Percentiles rank a stretch among this genome's conserved stretches.
These are phyloP conservation scores for Thermoascus crustaceus DNA, from an alignment of 2,329 filamentous ascomycete genomes.

Conservation along the genomic window DNA sequence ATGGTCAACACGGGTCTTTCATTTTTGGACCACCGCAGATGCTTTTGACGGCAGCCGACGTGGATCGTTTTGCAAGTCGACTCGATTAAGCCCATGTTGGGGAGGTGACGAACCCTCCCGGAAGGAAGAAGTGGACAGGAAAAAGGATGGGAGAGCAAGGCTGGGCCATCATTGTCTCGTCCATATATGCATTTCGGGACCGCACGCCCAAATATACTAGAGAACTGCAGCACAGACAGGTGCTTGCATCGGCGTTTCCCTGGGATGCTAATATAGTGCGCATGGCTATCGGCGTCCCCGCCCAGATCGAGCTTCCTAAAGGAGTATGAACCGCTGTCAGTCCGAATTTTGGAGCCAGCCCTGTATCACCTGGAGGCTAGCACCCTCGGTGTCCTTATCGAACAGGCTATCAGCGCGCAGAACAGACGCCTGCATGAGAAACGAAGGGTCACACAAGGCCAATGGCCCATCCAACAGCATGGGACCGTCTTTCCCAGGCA, in stretches of 20 bases:
- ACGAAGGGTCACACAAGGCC: too few relatives aligned
- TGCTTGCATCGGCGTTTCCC: neutral
- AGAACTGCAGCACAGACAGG: neutral
- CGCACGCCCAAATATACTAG: neutral
- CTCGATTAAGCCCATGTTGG: constrained; percentile 13
- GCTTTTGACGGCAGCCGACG: constrained; percentile 28
- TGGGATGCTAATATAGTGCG: constrained; percentile 1
- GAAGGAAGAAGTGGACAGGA: neutral
- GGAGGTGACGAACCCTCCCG: neutral
- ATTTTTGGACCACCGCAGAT: constrained; percentile 44
- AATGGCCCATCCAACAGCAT: too few relatives aligned
- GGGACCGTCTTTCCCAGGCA: too few relatives aligned
- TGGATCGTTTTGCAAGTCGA: constrained; percentile 22
- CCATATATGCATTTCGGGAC: neutral
- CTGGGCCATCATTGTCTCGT: neutral
- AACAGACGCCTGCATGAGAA: too few relatives aligned
- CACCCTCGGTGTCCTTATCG: too few relatives aligned
- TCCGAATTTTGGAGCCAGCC: too few relatives aligned
- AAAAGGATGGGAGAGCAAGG: neutral
- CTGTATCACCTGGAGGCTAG: too few relatives aligned
- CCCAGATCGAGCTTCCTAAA: constrained; percentile 1
- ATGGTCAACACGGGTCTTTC: constrained; percentile 40
- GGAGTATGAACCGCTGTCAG: neutral
- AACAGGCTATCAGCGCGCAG: too few relatives aligned
- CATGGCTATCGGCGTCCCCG: neutral